Evolutionary conservation across 352 stramenopile genomes (phyloP).

Genomic region (Phytophthora citrophthora): DNA sequence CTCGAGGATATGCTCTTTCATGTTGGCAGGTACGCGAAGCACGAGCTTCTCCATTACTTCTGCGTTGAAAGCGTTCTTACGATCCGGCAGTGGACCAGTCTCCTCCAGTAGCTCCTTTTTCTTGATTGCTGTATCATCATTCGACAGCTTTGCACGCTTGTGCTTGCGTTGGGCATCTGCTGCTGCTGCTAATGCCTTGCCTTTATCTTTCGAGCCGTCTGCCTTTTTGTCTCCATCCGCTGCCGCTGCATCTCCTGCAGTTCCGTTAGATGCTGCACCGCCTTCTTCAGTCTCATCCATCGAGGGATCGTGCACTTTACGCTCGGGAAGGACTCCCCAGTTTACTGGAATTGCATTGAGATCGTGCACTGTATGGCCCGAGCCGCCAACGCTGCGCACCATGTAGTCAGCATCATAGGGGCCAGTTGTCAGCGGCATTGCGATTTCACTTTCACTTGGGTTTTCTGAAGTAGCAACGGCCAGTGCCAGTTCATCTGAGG

Average conservation of each 20-base stretch:
- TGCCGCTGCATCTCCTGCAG: conserved; percentile 12
- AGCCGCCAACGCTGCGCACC: conserved; percentile 54
- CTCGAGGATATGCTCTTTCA: conserved; percentile 75
- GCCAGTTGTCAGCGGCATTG: conserved; percentile 58
- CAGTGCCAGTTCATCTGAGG: conserved; percentile 65
- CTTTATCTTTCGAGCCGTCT: conserved; percentile 57
- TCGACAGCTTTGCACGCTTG: conserved; percentile 58
- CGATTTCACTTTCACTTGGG: conserved; percentile 81
- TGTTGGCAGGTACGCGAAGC: conserved; percentile 63
- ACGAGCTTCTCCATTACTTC: conserved; percentile 85
- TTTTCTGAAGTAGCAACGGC: conserved; percentile 50
- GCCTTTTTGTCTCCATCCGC: conserved; percentile 59
- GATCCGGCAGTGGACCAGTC: conserved; percentile 69
- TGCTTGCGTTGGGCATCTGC: conserved; percentile 61
- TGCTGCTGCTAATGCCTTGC: conserved; percentile 22
- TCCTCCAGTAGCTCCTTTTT: conserved; percentile 67
- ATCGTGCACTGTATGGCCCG: conserved; percentile 60
- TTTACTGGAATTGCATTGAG: conserved; percentile 70
- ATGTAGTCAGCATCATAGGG: conserved; percentile 80
- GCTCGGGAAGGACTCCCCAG: conserved; percentile 73
- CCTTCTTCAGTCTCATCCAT: conserved; percentile 39
- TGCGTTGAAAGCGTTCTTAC: conserved; percentile 69
- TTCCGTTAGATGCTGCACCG: conserved; percentile 33
- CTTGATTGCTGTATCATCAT: conserved; percentile 34
- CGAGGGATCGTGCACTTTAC: conserved; percentile 49